These are phyloP conservation scores for Penicillium sp. DNA, from an alignment of 2,329 filamentous ascomycete species.

Conservation along the genomic window DNA sequence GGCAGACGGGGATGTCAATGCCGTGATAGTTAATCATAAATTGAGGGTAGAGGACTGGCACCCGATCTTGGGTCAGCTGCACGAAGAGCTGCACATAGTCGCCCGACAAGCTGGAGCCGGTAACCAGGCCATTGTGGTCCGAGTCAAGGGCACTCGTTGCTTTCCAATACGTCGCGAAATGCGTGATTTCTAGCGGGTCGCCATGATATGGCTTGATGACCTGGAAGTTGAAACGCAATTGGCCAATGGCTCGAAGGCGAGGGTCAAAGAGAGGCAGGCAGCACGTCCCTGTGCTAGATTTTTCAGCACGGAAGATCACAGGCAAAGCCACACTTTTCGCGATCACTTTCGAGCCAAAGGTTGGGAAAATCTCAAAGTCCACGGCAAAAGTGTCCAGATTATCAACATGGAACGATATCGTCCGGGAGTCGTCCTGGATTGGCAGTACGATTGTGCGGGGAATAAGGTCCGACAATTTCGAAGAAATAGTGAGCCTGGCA, in stretches of 20 bases:
- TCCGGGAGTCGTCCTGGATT: constrained; percentile 91
- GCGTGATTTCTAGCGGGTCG: constrained; percentile 89
- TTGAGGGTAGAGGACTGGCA: constrained; percentile 81
- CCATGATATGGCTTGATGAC: constrained; percentile 96
- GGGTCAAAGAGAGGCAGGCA: constrained; percentile 91
- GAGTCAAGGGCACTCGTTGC: constrained; percentile 90
- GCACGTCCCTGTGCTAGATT: constrained; percentile 74
- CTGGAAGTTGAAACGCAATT: constrained; percentile 90
- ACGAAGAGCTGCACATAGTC: constrained; percentile 91
- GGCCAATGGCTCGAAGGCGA: constrained; percentile 83
- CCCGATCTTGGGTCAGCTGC: constrained; percentile 82
- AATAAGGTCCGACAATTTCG: constrained; percentile 92
- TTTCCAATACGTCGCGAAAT: constrained; percentile 99
- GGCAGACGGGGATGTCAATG: constrained; percentile 77
- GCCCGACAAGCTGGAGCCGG: constrained; percentile 91
- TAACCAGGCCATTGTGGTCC: constrained; percentile 82
- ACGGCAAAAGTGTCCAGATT: constrained; percentile 88
- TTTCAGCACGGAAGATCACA: constrained; percentile 73
- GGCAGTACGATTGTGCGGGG: constrained; percentile 93
- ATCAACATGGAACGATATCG: constrained; percentile 94
- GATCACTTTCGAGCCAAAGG: constrained; percentile 95
- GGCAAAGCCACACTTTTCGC: constrained; percentile 91
- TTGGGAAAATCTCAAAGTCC: constrained; percentile 96
- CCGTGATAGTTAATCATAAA: constrained; percentile 76
- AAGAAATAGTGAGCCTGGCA: constrained; percentile 90